Evolutionary conservation across 192 early-diverging fungal genomes (phyloP).

Genomic region (Gryganskiella cystojenkinii): DNA sequence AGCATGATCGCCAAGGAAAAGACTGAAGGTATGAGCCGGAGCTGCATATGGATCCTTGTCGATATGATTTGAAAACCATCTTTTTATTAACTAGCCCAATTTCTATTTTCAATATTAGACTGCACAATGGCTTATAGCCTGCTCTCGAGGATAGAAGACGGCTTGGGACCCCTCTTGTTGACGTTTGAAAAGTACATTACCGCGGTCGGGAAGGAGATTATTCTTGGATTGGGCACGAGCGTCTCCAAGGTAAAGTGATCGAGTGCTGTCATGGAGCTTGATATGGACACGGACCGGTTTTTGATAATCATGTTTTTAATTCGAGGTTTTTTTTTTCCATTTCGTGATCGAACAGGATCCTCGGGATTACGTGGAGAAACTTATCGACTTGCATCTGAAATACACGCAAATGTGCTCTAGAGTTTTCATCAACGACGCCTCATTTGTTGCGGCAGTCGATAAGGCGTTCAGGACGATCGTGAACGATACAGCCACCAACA

Average conservation of each 20-base stretch:
- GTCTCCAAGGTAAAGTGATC: slow-evolving; percentile 65
- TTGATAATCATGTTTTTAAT: not conserved
- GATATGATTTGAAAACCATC: too few species aligned
- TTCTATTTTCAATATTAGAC: slow-evolving; percentile 55
- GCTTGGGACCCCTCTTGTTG: slow-evolving; percentile 66
- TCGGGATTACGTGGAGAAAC: slow-evolving; percentile 71
- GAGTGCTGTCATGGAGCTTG: too few species aligned
- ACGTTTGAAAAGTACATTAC: slow-evolving; percentile 76
- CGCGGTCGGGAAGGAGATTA: slow-evolving; percentile 63
- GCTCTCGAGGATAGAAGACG: slow-evolving; percentile 71
- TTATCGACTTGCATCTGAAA: slow-evolving; percentile 73
- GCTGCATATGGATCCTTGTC: not conserved
- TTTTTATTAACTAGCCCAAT: not conserved
- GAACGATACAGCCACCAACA: slow-evolving; percentile 65
- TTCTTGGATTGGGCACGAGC: slow-evolving; percentile 54
- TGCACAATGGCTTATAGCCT: slow-evolving; percentile 74
- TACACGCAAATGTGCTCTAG: slow-evolving; percentile 67
- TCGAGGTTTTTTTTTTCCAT: not conserved
- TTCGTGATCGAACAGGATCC: slow-evolving; percentile 67
- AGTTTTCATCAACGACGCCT: slow-evolving; percentile 73
- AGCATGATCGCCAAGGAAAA: slow-evolving; percentile 72
- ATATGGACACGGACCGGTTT: not conserved
- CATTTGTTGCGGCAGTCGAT: slow-evolving; percentile 82
- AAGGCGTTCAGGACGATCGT: slow-evolving; percentile 83
- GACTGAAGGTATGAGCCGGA: slow-evolving; percentile 59